Percentiles rank a stretch among this genome's conserved stretches.
Evolutionary conservation across 805 yeast genomes (phyloP).

Genomic region (Metschnikowia sp.): DNA sequence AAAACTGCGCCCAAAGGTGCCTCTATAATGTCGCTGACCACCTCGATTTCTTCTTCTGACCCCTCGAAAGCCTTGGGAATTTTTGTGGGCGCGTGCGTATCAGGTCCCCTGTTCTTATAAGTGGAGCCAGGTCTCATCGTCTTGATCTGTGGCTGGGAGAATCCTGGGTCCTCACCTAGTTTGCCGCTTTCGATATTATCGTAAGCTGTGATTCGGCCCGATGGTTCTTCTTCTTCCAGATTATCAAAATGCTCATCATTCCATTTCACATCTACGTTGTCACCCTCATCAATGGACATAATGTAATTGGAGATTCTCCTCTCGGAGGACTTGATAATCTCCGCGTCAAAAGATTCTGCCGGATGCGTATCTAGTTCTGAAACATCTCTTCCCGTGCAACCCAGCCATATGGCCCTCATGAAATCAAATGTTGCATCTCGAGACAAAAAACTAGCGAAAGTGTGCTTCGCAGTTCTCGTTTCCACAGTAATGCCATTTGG

Average conservation of each 20-base stretch:
- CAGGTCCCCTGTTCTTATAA: conserved; percentile 39
- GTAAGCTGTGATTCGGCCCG: neutral
- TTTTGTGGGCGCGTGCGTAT: conserved; percentile 47
- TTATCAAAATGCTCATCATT: conserved; percentile 7
- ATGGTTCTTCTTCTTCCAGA: conserved; percentile 5
- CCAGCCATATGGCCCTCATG: conserved; percentile 66
- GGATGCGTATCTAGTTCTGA: conserved; percentile 11
- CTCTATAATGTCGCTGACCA: conserved; percentile 49
- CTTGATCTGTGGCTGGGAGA: conserved; percentile 12
- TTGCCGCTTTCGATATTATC: neutral
- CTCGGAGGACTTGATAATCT: conserved; percentile 2
- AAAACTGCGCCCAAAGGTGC: conserved; percentile 68
- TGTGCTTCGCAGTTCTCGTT: conserved; percentile 60
- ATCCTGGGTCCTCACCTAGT: too few species aligned
- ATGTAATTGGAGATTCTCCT: conserved; percentile 14
- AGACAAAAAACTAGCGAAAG: conserved; percentile 83
- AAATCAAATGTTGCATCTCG: conserved; percentile 75
- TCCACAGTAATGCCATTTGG: conserved; percentile 83
- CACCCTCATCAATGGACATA: conserved; percentile 18
- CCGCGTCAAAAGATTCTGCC: neutral
- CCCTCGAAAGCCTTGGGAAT: conserved; percentile 8
- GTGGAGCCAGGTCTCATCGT: conserved; percentile 36
- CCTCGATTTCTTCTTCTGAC: conserved; percentile 47
- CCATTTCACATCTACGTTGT: conserved; percentile 7
- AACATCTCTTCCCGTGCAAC: conserved; percentile 16